Conservation (phyloP, 768 basidiomycete species). For the Termitomyces sp. region DNA sequence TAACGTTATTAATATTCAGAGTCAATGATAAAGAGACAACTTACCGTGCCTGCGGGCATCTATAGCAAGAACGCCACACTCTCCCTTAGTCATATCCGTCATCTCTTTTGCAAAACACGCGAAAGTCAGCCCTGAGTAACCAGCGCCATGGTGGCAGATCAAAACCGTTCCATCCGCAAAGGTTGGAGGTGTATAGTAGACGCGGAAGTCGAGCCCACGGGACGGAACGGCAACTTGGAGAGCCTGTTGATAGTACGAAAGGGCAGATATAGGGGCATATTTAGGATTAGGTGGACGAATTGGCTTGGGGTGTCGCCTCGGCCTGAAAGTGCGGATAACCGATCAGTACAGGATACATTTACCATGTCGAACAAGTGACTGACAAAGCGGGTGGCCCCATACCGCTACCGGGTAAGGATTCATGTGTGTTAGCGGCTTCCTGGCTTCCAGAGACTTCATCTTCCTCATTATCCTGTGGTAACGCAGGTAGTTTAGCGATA, state of each 20-base stretch:
- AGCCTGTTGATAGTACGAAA: conserved; percentile 73
- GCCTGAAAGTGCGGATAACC: conserved; percentile 23
- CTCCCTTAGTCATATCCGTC: conserved; percentile 48
- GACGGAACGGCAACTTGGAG: conserved; percentile 64
- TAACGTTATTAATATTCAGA: conserved; percentile 18
- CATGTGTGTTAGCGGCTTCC: conserved; percentile 54
- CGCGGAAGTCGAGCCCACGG: conserved; percentile 62
- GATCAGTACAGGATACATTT: conserved; percentile 5
- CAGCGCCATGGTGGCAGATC: conserved; percentile 94
- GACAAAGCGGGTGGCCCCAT: conserved; percentile 62
- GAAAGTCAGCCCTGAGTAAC: conserved; percentile 86
- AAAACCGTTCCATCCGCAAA: conserved; percentile 57
- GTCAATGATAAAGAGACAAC: conserved; percentile 14
- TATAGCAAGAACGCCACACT: conserved; percentile 74
- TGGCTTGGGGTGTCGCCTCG: conserved; percentile 22
- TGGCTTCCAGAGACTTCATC: conserved; percentile 46
- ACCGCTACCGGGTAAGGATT: conserved; percentile 50
- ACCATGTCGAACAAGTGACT: conserved; percentile 23
- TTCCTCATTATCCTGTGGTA: conserved; percentile 33
- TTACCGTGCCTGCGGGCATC: conserved; percentile 88
- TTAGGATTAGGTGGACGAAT: conserved; percentile 45
- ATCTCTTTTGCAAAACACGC: conserved; percentile 88
- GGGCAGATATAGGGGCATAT: conserved; percentile 75
- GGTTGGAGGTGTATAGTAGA: conserved; percentile 77
- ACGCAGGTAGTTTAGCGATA: conserved; percentile 63